Evolutionary conservation across 129 eudicot species (phyloP).

Genomic region (Daucus carota): DH1_v3.0 NC_030381.2:33078001-33078500

Average conservation of each 20-base stretch:
- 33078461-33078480: too few relatives aligned
- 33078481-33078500: background rate
- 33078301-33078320: background rate
- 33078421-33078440: too few relatives aligned
- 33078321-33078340: background rate
- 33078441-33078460: too few relatives aligned
- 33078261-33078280: background rate
- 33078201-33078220: background rate
- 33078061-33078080: too few relatives aligned
- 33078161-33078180: background rate
- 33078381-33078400: background rate
- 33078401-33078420: background rate
- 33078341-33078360: background rate
- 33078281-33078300: background rate
- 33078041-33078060: too few relatives aligned
- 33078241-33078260: background rate
- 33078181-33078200: background rate
- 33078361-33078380: background rate
- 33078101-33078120: background rate
- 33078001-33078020: too few relatives aligned
- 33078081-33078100: background rate
- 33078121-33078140: background rate
- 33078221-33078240: background rate
- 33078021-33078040: too few relatives aligned
- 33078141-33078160: background rate